A percentile compares a stretch with the other conserved stretches of the same genome.
phyloP scores from a whole-genome alignment of 768 basidiomycete species.

The Naganishia vishniacii region DNA sequence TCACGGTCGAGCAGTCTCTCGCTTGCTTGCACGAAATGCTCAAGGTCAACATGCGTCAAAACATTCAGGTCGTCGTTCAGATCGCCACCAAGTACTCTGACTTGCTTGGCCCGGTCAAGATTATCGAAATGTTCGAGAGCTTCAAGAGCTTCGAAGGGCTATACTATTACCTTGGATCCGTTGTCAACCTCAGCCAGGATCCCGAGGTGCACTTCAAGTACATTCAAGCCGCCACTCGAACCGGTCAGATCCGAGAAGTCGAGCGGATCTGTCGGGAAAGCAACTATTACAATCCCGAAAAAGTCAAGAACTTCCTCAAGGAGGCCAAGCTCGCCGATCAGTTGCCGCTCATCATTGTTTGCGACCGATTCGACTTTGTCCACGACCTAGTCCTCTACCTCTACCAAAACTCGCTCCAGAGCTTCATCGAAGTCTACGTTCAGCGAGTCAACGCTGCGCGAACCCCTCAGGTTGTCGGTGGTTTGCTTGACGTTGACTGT shows the following conservation, averaged over 20 bases:
- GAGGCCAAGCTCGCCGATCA: slow-evolving; percentile 95
- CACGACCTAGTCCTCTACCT: slow-evolving; percentile 97
- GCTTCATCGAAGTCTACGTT: slow-evolving; percentile 99
- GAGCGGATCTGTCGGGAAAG: slow-evolving; percentile 97
- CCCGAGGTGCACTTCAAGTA: slow-evolving; percentile 99
- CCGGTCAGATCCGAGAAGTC: slow-evolving; percentile 96
- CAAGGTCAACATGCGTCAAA: slow-evolving; percentile 91
- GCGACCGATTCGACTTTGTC: slow-evolving; percentile 99
- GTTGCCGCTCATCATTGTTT: slow-evolving; percentile 97
- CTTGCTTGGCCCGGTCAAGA: slow-evolving; percentile 89
- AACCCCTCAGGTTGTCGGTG: slow-evolving; percentile 94
- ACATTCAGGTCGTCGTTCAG: slow-evolving; percentile 90
- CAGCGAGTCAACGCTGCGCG: slow-evolving; percentile 95
- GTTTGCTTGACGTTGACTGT: slow-evolving; percentile 93
- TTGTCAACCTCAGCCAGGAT: slow-evolving; percentile 94
- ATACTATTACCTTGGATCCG: slow-evolving; percentile 96
- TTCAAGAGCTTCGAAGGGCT: slow-evolving; percentile 98
- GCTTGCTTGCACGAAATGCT: slow-evolving; percentile 96
- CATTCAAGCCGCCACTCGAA: slow-evolving; percentile 96
- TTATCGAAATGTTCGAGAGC: slow-evolving; percentile 96
- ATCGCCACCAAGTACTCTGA: slow-evolving; percentile 99
- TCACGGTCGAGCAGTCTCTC: slow-evolving; percentile 96
- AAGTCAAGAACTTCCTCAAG: slow-evolving; percentile 99
- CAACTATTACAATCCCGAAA: slow-evolving; percentile 96
- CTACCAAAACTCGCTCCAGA: slow-evolving; percentile 91